Evolutionary conservation across 345 rosid species (phyloP).

Genomic region (Hibiscus tridactylites): DNA sequence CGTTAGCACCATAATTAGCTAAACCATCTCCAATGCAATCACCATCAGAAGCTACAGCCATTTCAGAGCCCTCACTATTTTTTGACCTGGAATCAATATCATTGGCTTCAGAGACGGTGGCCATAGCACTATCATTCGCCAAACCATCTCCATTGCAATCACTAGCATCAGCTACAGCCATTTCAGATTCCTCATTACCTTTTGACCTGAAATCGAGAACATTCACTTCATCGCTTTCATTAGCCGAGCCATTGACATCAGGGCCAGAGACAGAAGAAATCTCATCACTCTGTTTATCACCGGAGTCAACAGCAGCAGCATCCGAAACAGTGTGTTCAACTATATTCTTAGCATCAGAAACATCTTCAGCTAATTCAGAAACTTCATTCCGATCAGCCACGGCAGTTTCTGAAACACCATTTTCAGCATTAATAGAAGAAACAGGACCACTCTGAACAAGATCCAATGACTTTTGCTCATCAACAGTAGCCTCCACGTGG

Average conservation of each 20-base stretch:
- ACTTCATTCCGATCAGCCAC: background rate
- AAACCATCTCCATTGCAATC: background rate
- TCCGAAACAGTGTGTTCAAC: background rate
- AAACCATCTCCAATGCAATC: background rate
- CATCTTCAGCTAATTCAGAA: background rate
- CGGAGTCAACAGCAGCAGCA: background rate
- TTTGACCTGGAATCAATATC: background rate
- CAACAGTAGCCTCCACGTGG: background rate
- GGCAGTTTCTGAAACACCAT: background rate
- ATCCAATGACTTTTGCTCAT: background rate
- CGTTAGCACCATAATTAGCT: background rate
- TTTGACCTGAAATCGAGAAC: background rate
- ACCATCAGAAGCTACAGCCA: background rate
- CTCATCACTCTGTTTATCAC: background rate
- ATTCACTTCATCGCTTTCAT: background rate
- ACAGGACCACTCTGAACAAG: background rate
- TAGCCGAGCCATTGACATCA: background rate
- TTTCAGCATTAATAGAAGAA: background rate
- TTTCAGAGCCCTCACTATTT: background rate
- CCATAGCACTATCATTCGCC: background rate
- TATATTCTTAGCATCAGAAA: background rate
- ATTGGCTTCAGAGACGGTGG: background rate
- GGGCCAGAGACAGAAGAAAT: background rate
- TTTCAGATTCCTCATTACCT: background rate
- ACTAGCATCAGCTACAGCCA: background rate